phyloP scores from a whole-genome alignment of 1,284 basidiomycete species.

The Moniliophthora roreri region DNA sequence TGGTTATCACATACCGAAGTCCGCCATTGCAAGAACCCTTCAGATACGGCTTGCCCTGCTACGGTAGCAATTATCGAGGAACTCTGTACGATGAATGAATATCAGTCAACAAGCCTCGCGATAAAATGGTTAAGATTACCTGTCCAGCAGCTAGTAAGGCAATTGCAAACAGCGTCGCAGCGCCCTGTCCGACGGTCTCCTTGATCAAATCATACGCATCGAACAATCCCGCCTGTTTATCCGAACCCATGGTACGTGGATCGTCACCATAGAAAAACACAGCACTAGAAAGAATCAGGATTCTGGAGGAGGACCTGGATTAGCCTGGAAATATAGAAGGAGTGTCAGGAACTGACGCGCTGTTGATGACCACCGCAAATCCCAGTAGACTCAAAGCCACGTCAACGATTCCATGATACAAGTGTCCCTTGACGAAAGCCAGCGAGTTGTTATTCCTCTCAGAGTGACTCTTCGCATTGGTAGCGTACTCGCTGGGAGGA shows the following conservation, averaged over 20 bases:
- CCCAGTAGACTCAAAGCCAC: conserved; percentile 69
- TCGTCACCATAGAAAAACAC: conserved; percentile 70
- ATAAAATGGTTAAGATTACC: conserved; percentile 22
- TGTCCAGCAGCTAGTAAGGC: conserved; percentile 84
- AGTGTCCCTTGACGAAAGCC: conserved; percentile 71
- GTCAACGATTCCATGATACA: conserved; percentile 76
- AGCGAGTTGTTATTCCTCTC: conserved; percentile 68
- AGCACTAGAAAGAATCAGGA: conserved; percentile 65
- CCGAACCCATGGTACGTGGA: conserved; percentile 21
- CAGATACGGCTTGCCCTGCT: conserved; percentile 90
- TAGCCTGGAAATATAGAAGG: conserved; percentile 7
- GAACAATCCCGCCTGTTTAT: conserved; percentile 72
- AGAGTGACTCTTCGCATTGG: conserved; percentile 39
- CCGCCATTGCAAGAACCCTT: conserved; percentile 93
- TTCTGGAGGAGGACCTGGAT: conserved; percentile 39
- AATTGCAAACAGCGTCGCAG: conserved; percentile 84
- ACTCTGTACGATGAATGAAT: conserved; percentile 46
- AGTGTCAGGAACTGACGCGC: conserved; percentile 48
- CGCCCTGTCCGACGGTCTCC: conserved; percentile 63
- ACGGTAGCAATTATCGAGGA: conserved; percentile 92
- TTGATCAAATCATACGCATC: conserved; percentile 79
- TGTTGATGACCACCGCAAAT: conserved; percentile 87
- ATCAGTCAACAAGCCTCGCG: not conserved
- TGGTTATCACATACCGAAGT: conserved; percentile 49
- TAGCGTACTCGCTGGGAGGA: conserved; percentile 21